Base-by-base conservation (phyloP, 2,329 filamentous ascomycete genomes). In the Diplocarpon mali region DNA sequence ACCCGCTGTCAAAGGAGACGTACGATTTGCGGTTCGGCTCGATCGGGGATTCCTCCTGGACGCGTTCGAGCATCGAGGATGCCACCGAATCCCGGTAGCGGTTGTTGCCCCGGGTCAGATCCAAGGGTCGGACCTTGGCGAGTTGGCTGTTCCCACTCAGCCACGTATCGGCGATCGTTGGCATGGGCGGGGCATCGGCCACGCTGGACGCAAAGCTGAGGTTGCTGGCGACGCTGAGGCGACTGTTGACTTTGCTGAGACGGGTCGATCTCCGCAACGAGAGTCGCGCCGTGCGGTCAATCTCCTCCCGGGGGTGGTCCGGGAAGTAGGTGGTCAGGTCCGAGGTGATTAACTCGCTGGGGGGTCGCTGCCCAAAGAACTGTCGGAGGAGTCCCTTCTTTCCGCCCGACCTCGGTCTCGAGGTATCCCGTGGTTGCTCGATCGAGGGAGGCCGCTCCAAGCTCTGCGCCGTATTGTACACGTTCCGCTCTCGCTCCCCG, bases 291-390 rank as follows among this genome's bases (percentile, higher is more conserved):
- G 92, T 96, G 56, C 88, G 84, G 64, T 96, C 92, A 61, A 98
- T 95, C 56, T 94, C 87, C 61, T 95, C 89, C 45, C 86, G 81
- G 40, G 89, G 80, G 58, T 96, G 90, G 59, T 94, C 88, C 0
- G 92, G 92, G 72, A 98, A 98, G 69, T 96, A 98, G 0, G 89
- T 94, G 1, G 87, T 92, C 48, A 98, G 70, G 61, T 98, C 92
- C 16, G 92, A 94, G 20, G 90, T 90, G 60, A 98, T 98, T 62
- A 98, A 76, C 68, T 98, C 92, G 67, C 90, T 96, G 1, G 92
- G 92, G 14, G 92, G 92, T 56, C 92, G 76, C 52, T 92, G 80
- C 29, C 90, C 90, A 57, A 93, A 92, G 65, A 96, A 96, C 53
- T 84, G 83, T 53, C 84, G 80, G 37, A 89, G 69, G 24, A 78